A percentile compares a stretch with the other conserved stretches of the same genome.
phyloP scores from a whole-genome alignment of 306 rosid species.

The Dalbergia cultrata region DNA sequence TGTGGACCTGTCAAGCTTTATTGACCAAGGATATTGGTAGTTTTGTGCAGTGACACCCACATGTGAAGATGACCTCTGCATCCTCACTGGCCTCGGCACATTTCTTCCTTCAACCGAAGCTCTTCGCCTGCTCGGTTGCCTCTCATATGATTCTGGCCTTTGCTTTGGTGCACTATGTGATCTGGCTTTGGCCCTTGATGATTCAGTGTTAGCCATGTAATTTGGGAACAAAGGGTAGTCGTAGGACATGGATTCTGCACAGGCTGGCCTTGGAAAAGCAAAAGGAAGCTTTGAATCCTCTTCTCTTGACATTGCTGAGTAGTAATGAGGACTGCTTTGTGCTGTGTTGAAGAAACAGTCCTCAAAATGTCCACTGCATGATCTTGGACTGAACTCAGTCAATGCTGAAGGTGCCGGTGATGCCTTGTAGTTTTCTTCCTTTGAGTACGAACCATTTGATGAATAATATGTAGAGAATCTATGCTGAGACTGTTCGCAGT shows the following conservation, averaged over 20 bases:
- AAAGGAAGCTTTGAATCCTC: conserved; percentile 65
- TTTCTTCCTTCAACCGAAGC: conserved; percentile 78
- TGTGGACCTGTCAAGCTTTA: conserved; percentile 77
- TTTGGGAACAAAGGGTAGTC: conserved; percentile 77
- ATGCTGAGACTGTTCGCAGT: conserved; percentile 41
- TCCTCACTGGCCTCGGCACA: conserved; percentile 81
- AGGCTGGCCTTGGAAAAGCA: conserved; percentile 63
- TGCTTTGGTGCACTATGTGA: conserved; percentile 95
- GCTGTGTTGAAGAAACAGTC: conserved; percentile 69
- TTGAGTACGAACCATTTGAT: conserved; percentile 50
- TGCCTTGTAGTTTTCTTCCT: conserved; percentile 60
- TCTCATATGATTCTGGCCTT: conserved; percentile 73
- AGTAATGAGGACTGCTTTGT: conserved; percentile 76
- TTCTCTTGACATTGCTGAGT: conserved; percentile 62
- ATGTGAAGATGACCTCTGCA: conserved; percentile 93
- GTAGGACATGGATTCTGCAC: conserved; percentile 64
- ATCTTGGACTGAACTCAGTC: conserved; percentile 78
- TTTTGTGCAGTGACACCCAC: conserved; percentile 69
- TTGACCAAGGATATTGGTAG: conserved; percentile 82
- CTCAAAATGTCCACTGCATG: conserved; percentile 74
- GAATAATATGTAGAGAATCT: conserved; percentile 54
- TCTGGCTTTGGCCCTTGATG: conserved; percentile 87
- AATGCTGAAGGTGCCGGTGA: conserved; percentile 75
- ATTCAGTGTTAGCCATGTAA: conserved; percentile 94
- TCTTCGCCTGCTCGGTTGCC: conserved; percentile 81